phyloP scores from a whole-genome alignment of 2,329 filamentous ascomycete genomes.

The Beauveria pseudobassiana region DNA sequence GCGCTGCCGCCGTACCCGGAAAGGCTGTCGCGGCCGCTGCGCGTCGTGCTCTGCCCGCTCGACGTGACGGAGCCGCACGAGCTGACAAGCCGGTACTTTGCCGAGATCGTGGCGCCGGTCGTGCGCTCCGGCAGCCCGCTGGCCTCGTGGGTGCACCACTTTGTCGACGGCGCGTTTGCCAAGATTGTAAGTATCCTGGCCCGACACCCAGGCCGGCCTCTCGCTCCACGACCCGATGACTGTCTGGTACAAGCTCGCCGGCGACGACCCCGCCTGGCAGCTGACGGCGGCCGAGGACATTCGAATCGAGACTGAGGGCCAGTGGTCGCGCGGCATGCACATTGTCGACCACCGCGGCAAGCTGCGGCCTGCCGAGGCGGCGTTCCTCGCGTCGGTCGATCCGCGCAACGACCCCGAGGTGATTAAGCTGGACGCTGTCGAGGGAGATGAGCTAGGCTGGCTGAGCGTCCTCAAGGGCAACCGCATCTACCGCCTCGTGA shows the following conservation, averaged over 20 bases:
- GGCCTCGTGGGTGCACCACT: slow-evolving; percentile 64
- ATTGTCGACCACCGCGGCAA: slow-evolving; percentile 66
- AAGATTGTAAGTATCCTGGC: slow-evolving; percentile 57
- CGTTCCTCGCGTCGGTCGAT: slow-evolving; percentile 32
- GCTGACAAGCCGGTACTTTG: slow-evolving; percentile 54
- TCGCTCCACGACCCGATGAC: slow-evolving; percentile 72
- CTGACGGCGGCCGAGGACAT: slow-evolving; percentile 64
- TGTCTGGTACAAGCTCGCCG: slow-evolving; percentile 67
- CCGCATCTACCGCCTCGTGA: slow-evolving; percentile 65
- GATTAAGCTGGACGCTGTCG: slow-evolving; percentile 40
- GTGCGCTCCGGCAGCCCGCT: slow-evolving; percentile 61
- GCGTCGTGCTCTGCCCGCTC: slow-evolving; percentile 64
- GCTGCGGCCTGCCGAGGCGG: slow-evolving; percentile 41
- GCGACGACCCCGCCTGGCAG: slow-evolving; percentile 46
- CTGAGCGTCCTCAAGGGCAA: slow-evolving; percentile 68
- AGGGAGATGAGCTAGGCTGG: slow-evolving; percentile 72
- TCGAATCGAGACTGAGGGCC: slow-evolving; percentile 78
- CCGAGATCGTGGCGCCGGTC: slow-evolving; percentile 44
- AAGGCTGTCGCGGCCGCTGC: slow-evolving; percentile 54
- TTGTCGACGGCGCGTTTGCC: slow-evolving; percentile 61
- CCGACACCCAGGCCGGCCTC: slow-evolving; percentile 50
- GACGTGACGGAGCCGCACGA: slow-evolving; percentile 70
- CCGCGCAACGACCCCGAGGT: slow-evolving; percentile 33
- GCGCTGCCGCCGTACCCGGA: slow-evolving; percentile 55
- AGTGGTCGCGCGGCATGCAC: slow-evolving; percentile 93